phyloP scores from a whole-genome alignment of 108 stramenopile genomes.

The Fistulifera solaris region DNA sequence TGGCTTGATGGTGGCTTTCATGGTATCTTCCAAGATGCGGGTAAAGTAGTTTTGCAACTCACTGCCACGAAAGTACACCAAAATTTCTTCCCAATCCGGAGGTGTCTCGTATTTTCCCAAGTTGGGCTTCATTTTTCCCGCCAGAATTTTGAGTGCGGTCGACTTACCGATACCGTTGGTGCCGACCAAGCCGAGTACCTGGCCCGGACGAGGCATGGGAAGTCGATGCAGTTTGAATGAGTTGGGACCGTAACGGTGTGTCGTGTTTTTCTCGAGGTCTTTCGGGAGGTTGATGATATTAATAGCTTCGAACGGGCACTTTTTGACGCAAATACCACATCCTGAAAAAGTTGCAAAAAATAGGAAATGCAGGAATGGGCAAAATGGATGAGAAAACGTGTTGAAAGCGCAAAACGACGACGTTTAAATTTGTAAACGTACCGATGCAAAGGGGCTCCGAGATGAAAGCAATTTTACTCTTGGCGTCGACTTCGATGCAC shows the following conservation, averaged over 20 bases:
- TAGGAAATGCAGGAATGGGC: background rate
- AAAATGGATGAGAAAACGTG: background rate
- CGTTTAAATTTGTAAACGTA: constrained; percentile 16
- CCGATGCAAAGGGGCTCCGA: constrained; percentile 88
- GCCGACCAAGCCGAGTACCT: constrained; percentile 96
- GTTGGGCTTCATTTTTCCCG: constrained; percentile 98
- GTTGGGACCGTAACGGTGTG: constrained; percentile 99
- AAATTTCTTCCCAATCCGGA: constrained; percentile 98
- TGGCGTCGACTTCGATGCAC: constrained; percentile 91
- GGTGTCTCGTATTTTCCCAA: constrained; percentile 87
- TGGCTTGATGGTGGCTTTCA: constrained; percentile 98
- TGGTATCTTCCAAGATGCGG: constrained; percentile 92
- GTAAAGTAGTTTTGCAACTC: constrained; percentile 99
- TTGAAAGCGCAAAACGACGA: background rate
- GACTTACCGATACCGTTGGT: constrained; percentile 98
- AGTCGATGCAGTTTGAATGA: constrained; percentile 97
- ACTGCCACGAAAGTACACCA: constrained; percentile 93
- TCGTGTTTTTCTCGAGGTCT: constrained; percentile 89
- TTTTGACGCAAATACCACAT: constrained; percentile 98
- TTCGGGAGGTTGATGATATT: constrained; percentile 98
- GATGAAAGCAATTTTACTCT: constrained; percentile 85
- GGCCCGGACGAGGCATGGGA: constrained; percentile 95
- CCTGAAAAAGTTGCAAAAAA: constrained; percentile 29
- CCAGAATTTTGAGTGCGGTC: constrained; percentile 93
- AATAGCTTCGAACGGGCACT: constrained; percentile 98